These are phyloP conservation scores for Didymella glomerata DNA, from an alignment of 2,329 filamentous ascomycete species.

Conservation along the genomic window DNA sequence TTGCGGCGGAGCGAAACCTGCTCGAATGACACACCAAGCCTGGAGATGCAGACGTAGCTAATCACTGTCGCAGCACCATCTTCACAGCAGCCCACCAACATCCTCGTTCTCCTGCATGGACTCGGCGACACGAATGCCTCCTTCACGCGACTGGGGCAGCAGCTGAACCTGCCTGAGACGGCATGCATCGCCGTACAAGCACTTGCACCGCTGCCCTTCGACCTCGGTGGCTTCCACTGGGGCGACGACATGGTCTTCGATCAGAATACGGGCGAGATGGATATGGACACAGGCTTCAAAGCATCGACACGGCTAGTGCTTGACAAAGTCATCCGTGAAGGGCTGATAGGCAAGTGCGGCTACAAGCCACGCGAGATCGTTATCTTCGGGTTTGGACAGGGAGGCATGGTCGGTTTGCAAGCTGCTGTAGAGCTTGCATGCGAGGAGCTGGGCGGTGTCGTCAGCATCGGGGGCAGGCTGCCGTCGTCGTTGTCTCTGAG, in stretches of 20 bases:
- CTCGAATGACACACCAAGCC: neutral
- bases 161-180: slow-evolving; percentile 78
- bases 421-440: slow-evolving; percentile 48
- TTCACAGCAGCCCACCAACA: slow-evolving; percentile 70
- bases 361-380: slow-evolving; percentile 61
- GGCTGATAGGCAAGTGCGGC: slow-evolving; percentile 59
- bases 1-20: slow-evolving; percentile 1
- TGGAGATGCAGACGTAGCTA: slow-evolving; percentile 19
- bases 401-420: slow-evolving; percentile 63
- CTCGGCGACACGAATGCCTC: slow-evolving; percentile 77
- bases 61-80: slow-evolving; percentile 45
- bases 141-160: slow-evolving; percentile 74
- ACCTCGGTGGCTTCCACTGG: slow-evolving; percentile 71
- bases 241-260: slow-evolving; percentile 67
- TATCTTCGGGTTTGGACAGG: slow-evolving; percentile 66
- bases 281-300: slow-evolving; percentile 63
- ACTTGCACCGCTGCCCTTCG: slow-evolving; percentile 72
- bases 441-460: slow-evolving; percentile 64
- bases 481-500: slow-evolving; percentile 52
- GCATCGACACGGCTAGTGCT: slow-evolving; percentile 53
- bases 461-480: slow-evolving; percentile 70
- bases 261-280: slow-evolving; percentile 60
- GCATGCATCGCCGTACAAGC: slow-evolving; percentile 78
- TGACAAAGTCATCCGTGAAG: slow-evolving; percentile 55
- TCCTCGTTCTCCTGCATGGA: slow-evolving; percentile 84